Conservation (phyloP, 2,329 filamentous ascomycete species). For the Botrytis cinerea region DNA sequence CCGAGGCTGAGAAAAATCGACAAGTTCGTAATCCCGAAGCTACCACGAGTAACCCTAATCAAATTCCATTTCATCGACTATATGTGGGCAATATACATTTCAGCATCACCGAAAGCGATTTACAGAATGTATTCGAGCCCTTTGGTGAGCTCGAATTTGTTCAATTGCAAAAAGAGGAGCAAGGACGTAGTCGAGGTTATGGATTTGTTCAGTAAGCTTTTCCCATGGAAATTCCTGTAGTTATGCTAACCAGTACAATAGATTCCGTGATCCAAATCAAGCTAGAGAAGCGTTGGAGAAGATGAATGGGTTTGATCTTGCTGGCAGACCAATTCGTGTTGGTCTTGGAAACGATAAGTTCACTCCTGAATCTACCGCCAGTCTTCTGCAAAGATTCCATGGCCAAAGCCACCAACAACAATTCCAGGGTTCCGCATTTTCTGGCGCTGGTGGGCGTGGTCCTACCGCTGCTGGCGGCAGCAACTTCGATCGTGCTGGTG, state of each 20-base stretch:
- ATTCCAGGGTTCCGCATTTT: constrained; percentile 90
- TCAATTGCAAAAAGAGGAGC: constrained; percentile 94
- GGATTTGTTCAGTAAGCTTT: constrained; percentile 93
- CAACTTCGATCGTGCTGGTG: constrained; percentile 87
- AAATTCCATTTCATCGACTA: constrained; percentile 93
- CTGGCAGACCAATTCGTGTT: constrained; percentile 94
- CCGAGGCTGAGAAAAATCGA: constrained; percentile 98
- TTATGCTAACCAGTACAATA: constrained; percentile 49
- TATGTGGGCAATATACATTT: constrained; percentile 99
- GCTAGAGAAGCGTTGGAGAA: constrained; percentile 95
- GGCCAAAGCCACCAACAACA: constrained; percentile 69
- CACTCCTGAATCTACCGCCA: constrained; percentile 93
- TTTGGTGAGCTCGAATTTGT: constrained; percentile 98
- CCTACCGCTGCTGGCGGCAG: constrained; percentile 73
- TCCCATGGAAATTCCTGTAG: background rate
- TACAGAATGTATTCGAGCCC: constrained; percentile 94
- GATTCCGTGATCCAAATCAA: constrained; percentile 85
- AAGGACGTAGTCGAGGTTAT: constrained; percentile 87
- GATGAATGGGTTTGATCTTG: constrained; percentile 99
- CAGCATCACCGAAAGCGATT: constrained; percentile 94
- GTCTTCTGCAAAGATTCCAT: constrained; percentile 88
- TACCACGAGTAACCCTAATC: constrained; percentile 68
- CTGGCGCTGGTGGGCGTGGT: constrained; percentile 83
- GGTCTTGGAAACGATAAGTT: constrained; percentile 99
- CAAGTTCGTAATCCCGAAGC: constrained; percentile 83